Conservation (phyloP, 2,329 filamentous ascomycete species). For the Blumeria graminis region DNA sequence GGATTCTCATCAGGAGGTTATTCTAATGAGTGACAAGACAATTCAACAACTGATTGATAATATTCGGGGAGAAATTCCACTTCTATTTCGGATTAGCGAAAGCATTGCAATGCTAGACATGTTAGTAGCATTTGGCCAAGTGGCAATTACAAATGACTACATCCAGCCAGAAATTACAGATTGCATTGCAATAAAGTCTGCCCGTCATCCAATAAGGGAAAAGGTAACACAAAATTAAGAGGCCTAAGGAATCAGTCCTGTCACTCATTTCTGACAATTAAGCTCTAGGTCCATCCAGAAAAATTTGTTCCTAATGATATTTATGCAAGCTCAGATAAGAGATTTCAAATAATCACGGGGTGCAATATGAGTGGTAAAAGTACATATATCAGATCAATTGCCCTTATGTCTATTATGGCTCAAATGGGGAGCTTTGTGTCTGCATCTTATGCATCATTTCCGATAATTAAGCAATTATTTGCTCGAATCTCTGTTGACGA, state of each 20-base stretch:
- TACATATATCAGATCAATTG: conserved; percentile 73
- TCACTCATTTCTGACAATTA: neutral
- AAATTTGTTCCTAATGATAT: conserved; percentile 76
- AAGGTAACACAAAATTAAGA: conserved; percentile 21
- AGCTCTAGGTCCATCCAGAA: conserved; percentile 28
- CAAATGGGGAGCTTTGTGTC: conserved; percentile 85
- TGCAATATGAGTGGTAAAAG: conserved; percentile 98
- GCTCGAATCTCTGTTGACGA: conserved; percentile 72
- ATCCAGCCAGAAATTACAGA: conserved; percentile 36
- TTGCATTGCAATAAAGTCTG: conserved; percentile 38
- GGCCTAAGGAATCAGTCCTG: neutral
- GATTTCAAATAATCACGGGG: conserved; percentile 84
- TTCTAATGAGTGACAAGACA: conserved; percentile 57
- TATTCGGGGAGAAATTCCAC: conserved; percentile 47
- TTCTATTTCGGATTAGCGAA: conserved; percentile 66
- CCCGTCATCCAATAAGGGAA: conserved; percentile 45
- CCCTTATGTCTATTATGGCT: conserved; percentile 74
- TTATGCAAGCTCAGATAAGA: conserved; percentile 53
- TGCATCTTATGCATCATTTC: conserved; percentile 58
- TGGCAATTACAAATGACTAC: conserved; percentile 41
- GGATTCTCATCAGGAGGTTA: conserved; percentile 62
- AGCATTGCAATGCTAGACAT: conserved; percentile 73
- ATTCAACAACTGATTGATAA: conserved; percentile 46
- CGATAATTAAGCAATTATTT: conserved; percentile 64
- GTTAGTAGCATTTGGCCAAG: conserved; percentile 51